Evolutionary conservation across 345 rosid species (phyloP).

Genomic region (Carallia brachiata): DNA sequence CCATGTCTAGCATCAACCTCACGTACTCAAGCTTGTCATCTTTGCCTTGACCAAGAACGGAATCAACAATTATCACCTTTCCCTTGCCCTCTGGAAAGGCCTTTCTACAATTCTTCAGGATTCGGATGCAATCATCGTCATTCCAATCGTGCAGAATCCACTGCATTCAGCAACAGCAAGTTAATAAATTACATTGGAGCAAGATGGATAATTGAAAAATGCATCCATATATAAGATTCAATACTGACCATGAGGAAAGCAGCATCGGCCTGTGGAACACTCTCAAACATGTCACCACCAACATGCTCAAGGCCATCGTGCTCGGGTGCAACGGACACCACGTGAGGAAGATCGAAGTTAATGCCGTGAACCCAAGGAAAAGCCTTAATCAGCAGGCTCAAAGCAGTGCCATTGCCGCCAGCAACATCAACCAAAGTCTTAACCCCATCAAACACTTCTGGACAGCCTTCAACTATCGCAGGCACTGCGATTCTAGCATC

Average conservation of each 20-base stretch:
- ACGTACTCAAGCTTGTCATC: constrained; percentile 36
- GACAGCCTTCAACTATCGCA: constrained; percentile 38
- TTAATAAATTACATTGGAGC: background rate
- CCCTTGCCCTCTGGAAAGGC: constrained; percentile 47
- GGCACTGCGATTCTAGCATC: constrained; percentile 40
- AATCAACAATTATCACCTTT: constrained; percentile 62
- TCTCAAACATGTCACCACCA: constrained; percentile 67
- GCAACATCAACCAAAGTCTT: constrained; percentile 66
- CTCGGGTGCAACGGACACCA: constrained; percentile 35
- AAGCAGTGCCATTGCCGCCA: constrained; percentile 60
- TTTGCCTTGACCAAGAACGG: constrained; percentile 37
- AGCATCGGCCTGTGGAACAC: constrained; percentile 59
- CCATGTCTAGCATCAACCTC: constrained; percentile 65
- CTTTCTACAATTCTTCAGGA: constrained; percentile 63
- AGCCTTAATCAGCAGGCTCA: constrained; percentile 47
- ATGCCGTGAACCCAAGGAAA: constrained; percentile 59
- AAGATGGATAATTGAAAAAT: background rate
- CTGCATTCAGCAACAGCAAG: constrained; percentile 19
- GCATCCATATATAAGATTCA: background rate
- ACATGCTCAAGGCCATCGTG: constrained; percentile 50
- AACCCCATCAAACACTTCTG: constrained; percentile 52
- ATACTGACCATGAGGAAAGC: constrained; percentile 51
- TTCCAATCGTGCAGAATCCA: constrained; percentile 74
- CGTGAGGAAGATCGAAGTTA: constrained; percentile 83
- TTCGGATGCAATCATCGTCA: constrained; percentile 60